Evolutionary conservation across 208 protist species (phyloP), one percentile per base, ranked within the genome.

Genomic region (Leishmania tropica): DNA sequence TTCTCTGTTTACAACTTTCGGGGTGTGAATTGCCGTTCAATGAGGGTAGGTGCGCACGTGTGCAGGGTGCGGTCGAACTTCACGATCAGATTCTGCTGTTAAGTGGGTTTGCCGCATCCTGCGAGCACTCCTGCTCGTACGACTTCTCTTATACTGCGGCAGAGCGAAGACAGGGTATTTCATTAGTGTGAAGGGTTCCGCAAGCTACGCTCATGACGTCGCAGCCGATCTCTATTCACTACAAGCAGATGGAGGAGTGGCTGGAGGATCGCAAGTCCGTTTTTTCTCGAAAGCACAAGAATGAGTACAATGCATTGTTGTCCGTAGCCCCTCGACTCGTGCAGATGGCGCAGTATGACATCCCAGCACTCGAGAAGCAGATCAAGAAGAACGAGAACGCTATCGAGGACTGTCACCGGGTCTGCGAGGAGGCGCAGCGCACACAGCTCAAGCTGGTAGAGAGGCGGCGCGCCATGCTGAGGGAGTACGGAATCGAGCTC

Each of bases 231-330:
- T 51, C 85, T 4, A 84, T 96, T 78, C 93, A 96, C 82, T 96
- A 96, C 76, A 87, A 94, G 87, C 89, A 92, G 68, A 94, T 96
- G 89, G 88, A 96, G 83, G 90, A 96, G 81, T 96, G 93, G 93
- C 83, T 96, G 79, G 86, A 89, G 17, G 93, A 96, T 79, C 86
- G 93, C 42, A 84, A 80, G 67, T 31, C 88, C 1, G 89, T 94
- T 8, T 87, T 96, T 45, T 79, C 80, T 13, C 81, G 84, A 37
- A 93, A 90, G 81, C 64, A 93, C 83, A 92, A 90, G 65, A 93
- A 89, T 31, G 81, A 81, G 37, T 93, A 89, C 56, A 42, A 76
- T 1, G 84, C 75, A 17, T 82, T 94, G 8, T 68, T 96, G 40
- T 67, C 81, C 35, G 51, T 93, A 2, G 89, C 91, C 1, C 93